phyloP scores from a whole-genome alignment of 2,329 filamentous ascomycete genomes.

The Elsinoe fawcettii region DNA sequence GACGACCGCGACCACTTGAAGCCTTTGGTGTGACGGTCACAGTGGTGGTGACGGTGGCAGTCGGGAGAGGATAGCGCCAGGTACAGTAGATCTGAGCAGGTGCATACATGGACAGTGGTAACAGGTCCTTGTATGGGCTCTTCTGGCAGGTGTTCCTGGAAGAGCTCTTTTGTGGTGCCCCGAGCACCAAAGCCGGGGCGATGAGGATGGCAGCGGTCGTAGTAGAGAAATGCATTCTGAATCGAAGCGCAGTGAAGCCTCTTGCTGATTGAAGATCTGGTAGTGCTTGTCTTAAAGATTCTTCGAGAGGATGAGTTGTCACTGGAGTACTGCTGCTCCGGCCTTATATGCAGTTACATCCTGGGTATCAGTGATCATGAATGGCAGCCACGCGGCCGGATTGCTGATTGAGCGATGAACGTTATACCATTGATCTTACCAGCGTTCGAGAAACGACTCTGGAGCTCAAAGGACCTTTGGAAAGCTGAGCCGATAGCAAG shows the following conservation, averaged over 20 bases:
- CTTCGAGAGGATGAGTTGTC: conserved; percentile 2
- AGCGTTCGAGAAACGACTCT: not conserved
- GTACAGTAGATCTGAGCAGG: conserved; percentile 13
- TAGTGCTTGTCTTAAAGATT: not conserved
- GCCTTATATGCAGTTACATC: not conserved
- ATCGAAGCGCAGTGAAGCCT: not conserved
- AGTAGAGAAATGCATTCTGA: conserved; percentile 12
- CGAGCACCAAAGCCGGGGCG: conserved; percentile 1
- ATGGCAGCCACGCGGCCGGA: conserved; percentile 12
- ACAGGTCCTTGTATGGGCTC: conserved; percentile 9
- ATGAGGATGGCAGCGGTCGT: conserved; percentile 4
- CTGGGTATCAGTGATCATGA: no score
- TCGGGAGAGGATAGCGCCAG: conserved; percentile 13
- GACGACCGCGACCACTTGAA: not conserved
- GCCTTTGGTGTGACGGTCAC: conserved; percentile 4
- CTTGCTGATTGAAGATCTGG: not conserved
- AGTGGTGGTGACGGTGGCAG: conserved; percentile 2
- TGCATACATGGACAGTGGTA: conserved; percentile 1
- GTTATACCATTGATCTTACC: conserved; percentile 11
- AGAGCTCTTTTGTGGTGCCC: not conserved
- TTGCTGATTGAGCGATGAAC: conserved; percentile 3
- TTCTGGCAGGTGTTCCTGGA: not conserved
- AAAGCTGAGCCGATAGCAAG: not conserved
- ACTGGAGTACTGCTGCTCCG: not conserved
- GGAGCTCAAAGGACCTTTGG: not conserved